phyloP scores from a whole-genome alignment of 2,329 filamentous ascomycete genomes.

The Colletotrichum shisoi region DNA sequence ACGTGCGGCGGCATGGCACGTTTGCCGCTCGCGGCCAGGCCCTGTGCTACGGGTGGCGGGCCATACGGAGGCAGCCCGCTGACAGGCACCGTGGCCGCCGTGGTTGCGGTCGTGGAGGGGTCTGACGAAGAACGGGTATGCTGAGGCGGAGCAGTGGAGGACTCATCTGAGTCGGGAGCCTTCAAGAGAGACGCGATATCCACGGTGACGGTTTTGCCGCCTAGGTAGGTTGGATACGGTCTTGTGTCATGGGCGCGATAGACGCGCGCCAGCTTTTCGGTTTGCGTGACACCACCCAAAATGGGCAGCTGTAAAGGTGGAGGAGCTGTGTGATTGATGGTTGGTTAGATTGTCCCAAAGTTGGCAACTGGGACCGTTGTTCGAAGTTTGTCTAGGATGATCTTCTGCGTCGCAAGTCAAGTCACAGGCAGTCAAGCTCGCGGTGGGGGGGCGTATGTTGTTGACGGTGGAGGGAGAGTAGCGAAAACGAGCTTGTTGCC shows the following conservation, averaged over 20 bases:
- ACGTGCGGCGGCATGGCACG: conserved; percentile 63
- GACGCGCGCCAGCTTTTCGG: conserved; percentile 39
- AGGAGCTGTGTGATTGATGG: conserved; percentile 18
- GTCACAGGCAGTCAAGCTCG: conserved; percentile 24
- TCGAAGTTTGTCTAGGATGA: conserved; percentile 18
- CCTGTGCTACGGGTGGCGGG: conserved; percentile 46
- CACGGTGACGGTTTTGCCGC: conserved; percentile 73
- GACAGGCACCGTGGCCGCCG: conserved; percentile 40
- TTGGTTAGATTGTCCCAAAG: conserved; percentile 26
- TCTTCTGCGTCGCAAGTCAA: conserved; percentile 12
- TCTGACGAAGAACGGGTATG: conserved; percentile 51
- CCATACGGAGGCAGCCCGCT: conserved; percentile 38
- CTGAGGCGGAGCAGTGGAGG: conserved; percentile 59
- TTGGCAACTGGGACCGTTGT: conserved; percentile 16
- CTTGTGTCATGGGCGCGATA: conserved; percentile 47
- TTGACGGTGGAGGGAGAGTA: background rate
- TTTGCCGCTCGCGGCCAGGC: conserved; percentile 51
- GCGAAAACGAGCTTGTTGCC: conserved; percentile 9
- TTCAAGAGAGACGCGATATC: conserved; percentile 93
- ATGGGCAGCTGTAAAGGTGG: conserved; percentile 20
- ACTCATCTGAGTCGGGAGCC: conserved; percentile 76
- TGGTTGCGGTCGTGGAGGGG: conserved; percentile 43
- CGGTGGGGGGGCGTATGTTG: background rate
- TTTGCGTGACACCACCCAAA: conserved; percentile 28
- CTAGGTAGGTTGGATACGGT: conserved; percentile 44